Evolutionary conservation across 805 yeast genomes (phyloP).

Genomic region (Candida oleophila): DNA sequence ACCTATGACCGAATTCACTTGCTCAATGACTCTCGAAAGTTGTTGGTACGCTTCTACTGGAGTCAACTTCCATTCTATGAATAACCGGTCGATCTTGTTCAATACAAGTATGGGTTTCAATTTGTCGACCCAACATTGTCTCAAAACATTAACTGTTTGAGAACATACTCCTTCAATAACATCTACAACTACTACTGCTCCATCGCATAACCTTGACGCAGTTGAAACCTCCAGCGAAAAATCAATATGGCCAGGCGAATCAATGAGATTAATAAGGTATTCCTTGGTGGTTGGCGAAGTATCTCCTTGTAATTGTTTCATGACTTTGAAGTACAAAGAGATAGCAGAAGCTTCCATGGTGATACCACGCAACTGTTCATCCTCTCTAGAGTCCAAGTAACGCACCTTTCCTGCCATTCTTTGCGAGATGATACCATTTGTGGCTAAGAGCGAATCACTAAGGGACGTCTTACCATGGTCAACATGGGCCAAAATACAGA

Average conservation of each 20-base stretch:
- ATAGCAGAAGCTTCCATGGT: slow-evolving; percentile 98
- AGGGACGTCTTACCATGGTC: slow-evolving; percentile 98
- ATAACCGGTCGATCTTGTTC: slow-evolving; percentile 86
- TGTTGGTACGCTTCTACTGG: slow-evolving; percentile 86
- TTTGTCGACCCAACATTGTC: slow-evolving; percentile 95
- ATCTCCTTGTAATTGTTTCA: slow-evolving; percentile 34
- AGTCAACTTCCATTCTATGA: slow-evolving; percentile 76
- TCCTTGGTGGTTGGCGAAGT: slow-evolving; percentile 53
- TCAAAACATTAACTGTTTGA: slow-evolving; percentile 89
- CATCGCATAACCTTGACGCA: slow-evolving; percentile 94
- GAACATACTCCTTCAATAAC: slow-evolving; percentile 98
- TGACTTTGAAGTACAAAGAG: slow-evolving; percentile 81
- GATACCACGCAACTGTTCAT: slow-evolving; percentile 93
- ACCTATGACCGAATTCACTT: slow-evolving; percentile 92
- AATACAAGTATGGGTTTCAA: slow-evolving; percentile 83
- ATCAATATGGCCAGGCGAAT: slow-evolving; percentile 99
- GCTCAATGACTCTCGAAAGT: slow-evolving; percentile 76
- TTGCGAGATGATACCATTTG: slow-evolving; percentile 94
- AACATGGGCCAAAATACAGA: slow-evolving; percentile 95
- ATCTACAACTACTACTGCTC: slow-evolving; percentile 92
- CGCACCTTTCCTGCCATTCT: slow-evolving; percentile 94
- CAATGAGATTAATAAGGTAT: slow-evolving; percentile 85
- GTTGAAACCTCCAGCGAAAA: slow-evolving; percentile 95
- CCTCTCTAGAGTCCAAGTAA: slow-evolving; percentile 89
- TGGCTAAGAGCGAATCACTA: slow-evolving; percentile 87